Percentiles rank a stretch among this genome's conserved stretches.
phyloP scores from a whole-genome alignment of 352 stramenopile genomes.

The Globisporangium middletonii region DNA sequence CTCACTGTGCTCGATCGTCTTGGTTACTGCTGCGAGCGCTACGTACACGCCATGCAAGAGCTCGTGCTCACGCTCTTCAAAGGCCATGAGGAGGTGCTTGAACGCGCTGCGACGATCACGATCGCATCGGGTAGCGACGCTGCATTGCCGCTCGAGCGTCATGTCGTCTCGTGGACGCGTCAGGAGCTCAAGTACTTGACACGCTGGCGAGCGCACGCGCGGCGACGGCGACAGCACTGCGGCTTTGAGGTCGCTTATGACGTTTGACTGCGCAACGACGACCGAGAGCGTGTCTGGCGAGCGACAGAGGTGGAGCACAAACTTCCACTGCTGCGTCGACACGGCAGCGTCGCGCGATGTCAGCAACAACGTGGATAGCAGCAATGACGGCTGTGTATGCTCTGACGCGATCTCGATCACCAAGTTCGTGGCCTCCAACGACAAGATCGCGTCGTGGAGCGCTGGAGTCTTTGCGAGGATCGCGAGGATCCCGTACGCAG shows the following conservation, averaged over 20 bases:
- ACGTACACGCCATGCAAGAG: background rate
- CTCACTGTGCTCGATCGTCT: background rate
- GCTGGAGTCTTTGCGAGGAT: constrained; percentile 1
- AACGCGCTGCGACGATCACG: no score
- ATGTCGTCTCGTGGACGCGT: background rate
- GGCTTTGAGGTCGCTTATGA: background rate
- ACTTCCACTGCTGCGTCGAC: background rate
- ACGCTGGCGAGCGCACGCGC: background rate
- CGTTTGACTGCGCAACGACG: background rate
- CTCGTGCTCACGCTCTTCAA: background rate
- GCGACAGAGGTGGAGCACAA: constrained; percentile 5
- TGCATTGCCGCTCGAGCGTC: background rate
- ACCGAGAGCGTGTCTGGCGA: background rate
- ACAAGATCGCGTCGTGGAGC: background rate
- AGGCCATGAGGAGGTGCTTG: background rate
- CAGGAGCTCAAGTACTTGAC: constrained; percentile 4
- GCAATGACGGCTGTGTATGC: background rate
- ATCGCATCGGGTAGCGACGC: background rate
- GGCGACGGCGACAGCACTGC: background rate
- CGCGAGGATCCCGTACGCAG: constrained; percentile 2
- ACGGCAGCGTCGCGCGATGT: background rate
- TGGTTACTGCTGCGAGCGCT: background rate
- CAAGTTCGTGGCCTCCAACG: background rate
- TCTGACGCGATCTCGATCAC: background rate
- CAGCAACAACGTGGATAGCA: background rate